phyloP scores from a whole-genome alignment of 1,284 basidiomycete species.

The Dichomitus squalens region DNA sequence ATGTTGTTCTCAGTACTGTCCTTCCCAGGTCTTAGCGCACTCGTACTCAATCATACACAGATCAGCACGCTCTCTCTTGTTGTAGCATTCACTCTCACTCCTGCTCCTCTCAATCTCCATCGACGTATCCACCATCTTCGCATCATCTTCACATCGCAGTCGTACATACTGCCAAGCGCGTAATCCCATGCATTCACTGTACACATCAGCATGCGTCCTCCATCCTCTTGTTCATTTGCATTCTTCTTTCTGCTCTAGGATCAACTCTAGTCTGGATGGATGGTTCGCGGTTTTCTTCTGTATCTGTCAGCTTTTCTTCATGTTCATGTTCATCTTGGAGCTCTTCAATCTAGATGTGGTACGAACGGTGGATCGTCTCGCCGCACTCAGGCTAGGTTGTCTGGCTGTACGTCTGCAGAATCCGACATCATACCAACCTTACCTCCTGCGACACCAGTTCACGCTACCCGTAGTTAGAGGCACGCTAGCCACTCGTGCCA shows the following conservation, averaged over 20 bases:
- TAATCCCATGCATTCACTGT: not conserved
- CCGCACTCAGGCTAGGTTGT: too few species aligned
- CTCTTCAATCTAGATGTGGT: not conserved
- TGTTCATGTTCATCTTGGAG: not conserved
- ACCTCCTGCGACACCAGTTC: too few species aligned
- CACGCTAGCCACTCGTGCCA: too few species aligned
- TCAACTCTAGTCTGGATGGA: not conserved
- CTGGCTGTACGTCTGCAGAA: too few species aligned
- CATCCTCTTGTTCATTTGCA: not conserved
- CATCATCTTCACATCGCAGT: not conserved
- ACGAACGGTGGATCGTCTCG: not conserved
- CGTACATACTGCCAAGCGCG: not conserved
- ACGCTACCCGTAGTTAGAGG: too few species aligned
- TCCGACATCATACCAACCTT: too few species aligned
- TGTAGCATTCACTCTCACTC: constrained; percentile 19
- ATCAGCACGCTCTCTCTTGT: constrained; percentile 12
- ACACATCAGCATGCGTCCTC: not conserved
- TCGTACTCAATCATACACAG: constrained; percentile 7
- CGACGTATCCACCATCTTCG: too few species aligned
- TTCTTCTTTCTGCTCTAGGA: not conserved
- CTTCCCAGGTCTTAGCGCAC: not conserved
- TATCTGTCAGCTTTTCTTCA: not conserved
- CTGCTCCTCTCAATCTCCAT: constrained; percentile 1
- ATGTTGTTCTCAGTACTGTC: constrained; percentile 13
- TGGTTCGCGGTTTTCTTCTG: not conserved